Evolutionary conservation across 495 filamentous ascomycete species (phyloP).

Genomic region (Talaromyces trachyspermus): DNA sequence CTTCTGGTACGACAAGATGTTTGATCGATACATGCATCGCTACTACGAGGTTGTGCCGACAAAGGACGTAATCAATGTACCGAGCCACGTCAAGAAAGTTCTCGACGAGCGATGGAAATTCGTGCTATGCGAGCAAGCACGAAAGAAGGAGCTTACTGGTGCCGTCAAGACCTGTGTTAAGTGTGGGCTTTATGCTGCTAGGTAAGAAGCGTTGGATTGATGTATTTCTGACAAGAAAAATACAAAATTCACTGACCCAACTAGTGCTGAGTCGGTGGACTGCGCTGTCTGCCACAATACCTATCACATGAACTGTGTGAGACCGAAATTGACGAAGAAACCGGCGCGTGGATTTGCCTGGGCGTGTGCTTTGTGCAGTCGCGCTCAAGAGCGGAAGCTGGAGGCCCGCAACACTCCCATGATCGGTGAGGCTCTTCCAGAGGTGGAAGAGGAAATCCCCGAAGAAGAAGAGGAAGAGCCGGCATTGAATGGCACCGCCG

Average conservation of each 20-base stretch:
- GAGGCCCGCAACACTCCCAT: conserved; percentile 84
- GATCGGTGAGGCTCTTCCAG: conserved; percentile 71
- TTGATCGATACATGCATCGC: conserved; percentile 95
- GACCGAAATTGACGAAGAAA: conserved; percentile 87
- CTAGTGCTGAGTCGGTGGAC: conserved; percentile 87
- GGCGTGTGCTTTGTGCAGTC: conserved; percentile 93
- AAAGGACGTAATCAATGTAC: conserved; percentile 89
- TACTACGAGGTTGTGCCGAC: conserved; percentile 96
- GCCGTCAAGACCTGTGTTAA: conserved; percentile 95
- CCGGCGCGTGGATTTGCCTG: conserved; percentile 96
- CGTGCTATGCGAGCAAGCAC: conserved; percentile 83
- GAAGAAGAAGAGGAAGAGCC: conserved; percentile 47
- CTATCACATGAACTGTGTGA: conserved; percentile 98
- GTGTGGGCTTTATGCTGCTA: conserved; percentile 82
- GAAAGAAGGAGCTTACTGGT: conserved; percentile 90
- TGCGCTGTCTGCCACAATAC: conserved; percentile 91
- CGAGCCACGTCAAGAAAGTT: conserved; percentile 85
- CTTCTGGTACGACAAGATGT: conserved; percentile 98
- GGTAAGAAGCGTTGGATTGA: conserved; percentile 42
- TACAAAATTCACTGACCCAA: neutral
- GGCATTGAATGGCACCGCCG: conserved; percentile 34
- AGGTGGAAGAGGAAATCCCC: conserved; percentile 53
- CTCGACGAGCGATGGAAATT: conserved; percentile 93
- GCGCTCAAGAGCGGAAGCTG: conserved; percentile 84
- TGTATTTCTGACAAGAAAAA: conserved; percentile 1